A percentile compares a stretch with the other conserved stretches of the same genome.
These are phyloP conservation scores for Populus euphratica DNA, from an alignment of 345 rosid species.

Conservation along the genomic window DNA sequence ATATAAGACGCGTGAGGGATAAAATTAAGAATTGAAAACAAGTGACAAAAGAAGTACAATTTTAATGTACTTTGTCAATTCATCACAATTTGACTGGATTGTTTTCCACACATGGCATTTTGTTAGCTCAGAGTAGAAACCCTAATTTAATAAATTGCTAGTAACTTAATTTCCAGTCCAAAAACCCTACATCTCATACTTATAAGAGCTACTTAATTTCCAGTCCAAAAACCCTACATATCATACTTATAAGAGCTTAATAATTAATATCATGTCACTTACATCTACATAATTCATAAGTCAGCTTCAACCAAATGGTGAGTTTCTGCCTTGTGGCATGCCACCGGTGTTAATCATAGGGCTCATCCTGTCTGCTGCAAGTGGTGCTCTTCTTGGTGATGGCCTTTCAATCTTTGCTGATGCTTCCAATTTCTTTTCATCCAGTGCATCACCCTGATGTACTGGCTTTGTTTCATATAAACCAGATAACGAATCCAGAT, in stretches of 20 bases:
- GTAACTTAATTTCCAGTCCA: neutral
- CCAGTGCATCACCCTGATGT: slow-evolving; percentile 48
- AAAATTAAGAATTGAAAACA: neutral
- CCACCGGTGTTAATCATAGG: slow-evolving; percentile 46
- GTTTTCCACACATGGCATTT: slow-evolving; percentile 29
- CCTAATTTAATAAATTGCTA: slow-evolving; percentile 24
- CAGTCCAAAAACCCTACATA: slow-evolving; percentile 27
- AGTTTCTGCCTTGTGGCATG: slow-evolving; percentile 54
- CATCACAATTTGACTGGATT: slow-evolving; percentile 18
- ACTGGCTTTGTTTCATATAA: slow-evolving; percentile 65
- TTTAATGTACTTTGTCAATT: slow-evolving; percentile 13
- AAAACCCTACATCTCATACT: slow-evolving; percentile 29
- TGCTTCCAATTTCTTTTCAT: slow-evolving; percentile 44
- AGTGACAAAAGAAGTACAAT: slow-evolving; percentile 10
- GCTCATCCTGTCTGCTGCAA: slow-evolving; percentile 45
- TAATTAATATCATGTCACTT: slow-evolving; percentile 14
- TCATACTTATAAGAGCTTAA: slow-evolving; percentile 8
- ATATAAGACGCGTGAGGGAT: neutral
- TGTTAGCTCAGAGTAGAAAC: slow-evolving; percentile 13
- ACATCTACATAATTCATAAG: neutral
- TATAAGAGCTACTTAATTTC: neutral
- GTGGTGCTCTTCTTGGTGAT: slow-evolving; percentile 60
- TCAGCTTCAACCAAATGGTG: slow-evolving; percentile 51
- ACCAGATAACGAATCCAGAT: slow-evolving; percentile 64
- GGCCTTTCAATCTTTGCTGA: slow-evolving; percentile 57